Base-by-base conservation (phyloP, 176 grass and related monocot genomes). In the Phoenix roebelenii region DNA sequence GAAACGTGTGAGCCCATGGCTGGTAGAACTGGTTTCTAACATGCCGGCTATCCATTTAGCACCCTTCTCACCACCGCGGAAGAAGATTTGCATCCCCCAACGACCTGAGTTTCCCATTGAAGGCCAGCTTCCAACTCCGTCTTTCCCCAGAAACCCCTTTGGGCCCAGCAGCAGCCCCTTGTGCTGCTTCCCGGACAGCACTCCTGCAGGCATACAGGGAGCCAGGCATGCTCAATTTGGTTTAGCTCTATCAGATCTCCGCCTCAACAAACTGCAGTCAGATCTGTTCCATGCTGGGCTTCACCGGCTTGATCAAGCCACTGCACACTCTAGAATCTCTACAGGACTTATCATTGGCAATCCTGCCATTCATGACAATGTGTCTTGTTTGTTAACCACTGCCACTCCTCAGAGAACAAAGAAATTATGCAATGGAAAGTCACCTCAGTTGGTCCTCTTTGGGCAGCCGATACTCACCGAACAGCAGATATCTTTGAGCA, bases 211-310 rank as follows among this genome's bases (percentile, higher is more conserved):
- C 82, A 86, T 98, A 98, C 94, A 98, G 94, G 94, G 94, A 98
- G 88, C 94, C 94, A 98, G 94, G 94, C 94, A 98, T 98, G 82
- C 94, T 86, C 88, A 82, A 81, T 98, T 98, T 67, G 94, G 87
- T 72, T 70, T 89, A 80, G 74, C 93, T 79, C 79, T 90, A 76
- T 75, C 85, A 57, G 87, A 85, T 76, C 81, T 78, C 77, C 83
- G 86, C 59, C 71, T 95, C 15, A 78, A 80, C 81, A 89, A 84
- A 67, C 77, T 84, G 77, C 85, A 89, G 73, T 71, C 80, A 28
- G 80, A 70, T 75, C 77, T 84, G 25, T 84, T 70, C 54, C 77
- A 65, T 18, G 67, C 73, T 52, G 68, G 80, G 28, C 30, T 85
- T 73, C 70, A 86, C 70, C 74, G 57, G 69, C 49, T 79, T 22